These are phyloP conservation scores for Colletotrichum tropicale DNA, from an alignment of 2,329 filamentous ascomycete species.

Conservation along the genomic window DNA sequence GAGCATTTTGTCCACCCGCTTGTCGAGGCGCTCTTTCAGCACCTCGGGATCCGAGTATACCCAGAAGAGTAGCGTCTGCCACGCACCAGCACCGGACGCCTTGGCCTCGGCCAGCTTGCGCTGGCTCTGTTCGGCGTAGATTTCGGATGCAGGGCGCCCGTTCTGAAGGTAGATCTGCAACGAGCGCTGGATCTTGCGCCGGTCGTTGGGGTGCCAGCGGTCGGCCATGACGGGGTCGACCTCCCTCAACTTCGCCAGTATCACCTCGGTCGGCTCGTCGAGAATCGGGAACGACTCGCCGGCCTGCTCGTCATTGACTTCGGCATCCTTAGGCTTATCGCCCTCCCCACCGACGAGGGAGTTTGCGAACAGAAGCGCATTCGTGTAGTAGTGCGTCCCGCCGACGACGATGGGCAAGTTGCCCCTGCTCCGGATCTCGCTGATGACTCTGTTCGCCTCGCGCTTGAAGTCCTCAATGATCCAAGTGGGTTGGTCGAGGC, in stretches of 20 bases:
- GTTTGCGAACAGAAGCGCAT: constrained; percentile 84
- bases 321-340: constrained; percentile 19
- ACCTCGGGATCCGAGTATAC: constrained; percentile 75
- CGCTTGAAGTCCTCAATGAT: constrained; percentile 78
- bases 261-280: constrained; percentile 69
- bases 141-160: constrained; percentile 80
- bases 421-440: constrained; percentile 78
- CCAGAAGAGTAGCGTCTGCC: constrained; percentile 80
- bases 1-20: constrained; percentile 85
- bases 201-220: constrained; percentile 92
- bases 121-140: constrained; percentile 79
- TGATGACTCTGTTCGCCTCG: constrained; percentile 71
- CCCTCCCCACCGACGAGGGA: constrained; percentile 59
- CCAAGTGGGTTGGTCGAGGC: constrained; percentile 81
- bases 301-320: not conserved
- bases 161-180: constrained; percentile 89
- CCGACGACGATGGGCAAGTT: constrained; percentile 90
- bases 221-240: constrained; percentile 90
- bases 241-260: constrained; percentile 74
- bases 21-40: constrained; percentile 74
- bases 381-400: constrained; percentile 94
- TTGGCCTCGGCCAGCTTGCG: constrained; percentile 32
- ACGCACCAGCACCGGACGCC: constrained; percentile 32
- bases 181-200: constrained; percentile 86
- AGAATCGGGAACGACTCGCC: constrained; percentile 70